A percentile compares a stretch with the other conserved stretches of the same genome.
These are phyloP conservation scores for Candida arabinofermentans DNA, from an alignment of 805 yeast species.

Conservation along the genomic window DNA sequence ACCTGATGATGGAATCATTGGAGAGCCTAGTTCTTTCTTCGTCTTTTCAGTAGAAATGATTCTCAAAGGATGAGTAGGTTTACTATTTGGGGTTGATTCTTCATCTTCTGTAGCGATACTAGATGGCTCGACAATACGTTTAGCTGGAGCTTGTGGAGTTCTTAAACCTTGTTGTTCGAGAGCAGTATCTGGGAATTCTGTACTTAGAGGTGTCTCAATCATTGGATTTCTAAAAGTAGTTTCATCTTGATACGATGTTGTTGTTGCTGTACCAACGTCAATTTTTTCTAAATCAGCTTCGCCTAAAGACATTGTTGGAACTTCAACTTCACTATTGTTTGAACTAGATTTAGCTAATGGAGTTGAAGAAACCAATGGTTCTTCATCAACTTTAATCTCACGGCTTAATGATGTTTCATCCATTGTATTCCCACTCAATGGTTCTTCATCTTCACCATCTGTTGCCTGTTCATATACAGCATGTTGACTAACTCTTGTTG, in stretches of 20 bases:
- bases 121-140: background rate
- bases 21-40: conserved; percentile 14
- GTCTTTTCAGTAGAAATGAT: conserved; percentile 5
- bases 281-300: background rate
- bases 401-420: background rate
- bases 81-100: conserved; percentile 13
- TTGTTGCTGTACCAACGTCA: background rate
- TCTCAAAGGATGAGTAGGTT: conserved; percentile 15
- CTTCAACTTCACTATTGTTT: background rate
- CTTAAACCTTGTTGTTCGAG: conserved; percentile 1
- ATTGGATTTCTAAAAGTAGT: conserved; percentile 11
- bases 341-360: conserved; percentile 1
- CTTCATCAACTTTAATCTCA: background rate
- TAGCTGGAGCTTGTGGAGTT: conserved; percentile 4
- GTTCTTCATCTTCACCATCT: conserved; percentile 10
- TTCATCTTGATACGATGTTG: background rate
- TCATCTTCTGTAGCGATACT: too few relatives aligned
- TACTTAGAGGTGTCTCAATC: conserved; percentile 14
- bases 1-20: conserved; percentile 5
- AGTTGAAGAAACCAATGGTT: conserved; percentile 5
- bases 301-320: background rate
- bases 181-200: conserved; percentile 7
- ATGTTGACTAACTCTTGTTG: conserved; percentile 16
- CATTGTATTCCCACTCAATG: background rate
- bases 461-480: conserved; percentile 18